A percentile compares a stretch with the other conserved stretches of the same genome.
phyloP scores from a whole-genome alignment of 257 asterid species.

The Solanum neorickii region DNA sequence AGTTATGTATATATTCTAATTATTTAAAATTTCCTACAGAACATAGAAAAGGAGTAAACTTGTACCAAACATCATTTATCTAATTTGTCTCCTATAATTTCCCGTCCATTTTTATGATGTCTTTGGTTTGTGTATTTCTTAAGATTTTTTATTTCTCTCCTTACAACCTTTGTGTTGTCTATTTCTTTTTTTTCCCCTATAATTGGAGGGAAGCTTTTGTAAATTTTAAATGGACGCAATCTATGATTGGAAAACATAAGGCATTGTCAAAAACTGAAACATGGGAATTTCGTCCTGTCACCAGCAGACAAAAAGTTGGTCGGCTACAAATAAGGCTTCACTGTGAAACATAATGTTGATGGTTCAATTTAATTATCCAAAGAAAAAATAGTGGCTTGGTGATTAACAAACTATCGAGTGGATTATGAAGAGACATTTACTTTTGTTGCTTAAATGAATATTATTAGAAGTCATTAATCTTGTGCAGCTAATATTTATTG shows the following conservation, averaged over 20 bases:
- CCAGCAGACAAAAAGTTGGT: not conserved
- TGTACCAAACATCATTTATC: not conserved
- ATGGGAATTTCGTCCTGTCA: not conserved
- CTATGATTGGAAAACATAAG: not conserved
- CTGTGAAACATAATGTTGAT: too few relatives aligned
- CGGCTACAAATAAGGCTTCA: not conserved
- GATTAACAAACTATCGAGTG: not conserved
- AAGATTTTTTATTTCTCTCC: not conserved
- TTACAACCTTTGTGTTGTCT: not conserved
- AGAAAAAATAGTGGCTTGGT: not conserved
- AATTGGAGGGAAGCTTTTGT: not conserved
- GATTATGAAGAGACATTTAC: not conserved
- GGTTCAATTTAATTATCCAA: not conserved
- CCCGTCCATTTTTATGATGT: not conserved
- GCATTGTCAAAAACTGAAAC: too few relatives aligned
- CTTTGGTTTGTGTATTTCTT: not conserved
- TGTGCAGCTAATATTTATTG: not conserved
- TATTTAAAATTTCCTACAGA: not conserved
- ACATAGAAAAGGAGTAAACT: not conserved
- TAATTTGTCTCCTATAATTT: not conserved
- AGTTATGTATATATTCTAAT: not conserved
- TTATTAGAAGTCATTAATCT: not conserved
- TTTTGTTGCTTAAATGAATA: not conserved
- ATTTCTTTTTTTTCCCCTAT: not conserved
- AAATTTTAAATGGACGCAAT: not conserved